Evolutionary conservation across 345 rosid species (phyloP), one percentile per base, ranked within the genome.

Genomic region (Conringia planisiliqua): DNA sequence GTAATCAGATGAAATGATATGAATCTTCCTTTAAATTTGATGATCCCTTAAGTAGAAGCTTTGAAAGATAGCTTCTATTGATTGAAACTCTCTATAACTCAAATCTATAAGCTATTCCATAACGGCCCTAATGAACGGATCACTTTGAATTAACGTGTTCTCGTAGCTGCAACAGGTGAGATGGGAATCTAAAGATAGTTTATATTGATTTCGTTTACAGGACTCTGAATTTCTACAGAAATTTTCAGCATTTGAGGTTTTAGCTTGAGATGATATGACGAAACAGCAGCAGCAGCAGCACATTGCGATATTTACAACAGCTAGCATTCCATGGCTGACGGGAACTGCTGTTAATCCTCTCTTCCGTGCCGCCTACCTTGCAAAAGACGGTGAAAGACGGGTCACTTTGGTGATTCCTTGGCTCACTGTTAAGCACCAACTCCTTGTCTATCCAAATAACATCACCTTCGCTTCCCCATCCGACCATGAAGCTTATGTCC

Each of bases 301-400:
- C 72, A 81, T 95, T 36, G 96, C 92, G 0, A 88, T 95, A 66
- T 92, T 88, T 75, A 95, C 99, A 0, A 92, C 99, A 3, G 99
- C 99, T 2, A 87, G 92, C 78, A 88, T 95, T 61, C 99, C 99
- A 57, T 95, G 99, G 98, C 81, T 95, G 83, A 95, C 99, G 7
- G 99, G 99, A 56, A 92, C 99, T 72, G 87, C 99, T 39, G 94
- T 95, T 17, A 95, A 95, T 78, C 99, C 98, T 48, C 83, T 95
- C 69, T 92, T 92, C 68, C 98, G 99, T 7, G 99, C 99, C 44
- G 96, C 94, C 5, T 95, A 87, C 81, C 96, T 95, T 57, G 91
- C 98, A 0, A 90, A 88, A 69, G 85, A 84, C 46, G 96, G 88
- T 51, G 70, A 64, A 62, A 85, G 85, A 67, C 82, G 79, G 13